Percentiles rank a stretch among this genome's conserved stretches.
phyloP scores from a whole-genome alignment of 768 basidiomycete species.

The Amanita pallidorosea region DNA sequence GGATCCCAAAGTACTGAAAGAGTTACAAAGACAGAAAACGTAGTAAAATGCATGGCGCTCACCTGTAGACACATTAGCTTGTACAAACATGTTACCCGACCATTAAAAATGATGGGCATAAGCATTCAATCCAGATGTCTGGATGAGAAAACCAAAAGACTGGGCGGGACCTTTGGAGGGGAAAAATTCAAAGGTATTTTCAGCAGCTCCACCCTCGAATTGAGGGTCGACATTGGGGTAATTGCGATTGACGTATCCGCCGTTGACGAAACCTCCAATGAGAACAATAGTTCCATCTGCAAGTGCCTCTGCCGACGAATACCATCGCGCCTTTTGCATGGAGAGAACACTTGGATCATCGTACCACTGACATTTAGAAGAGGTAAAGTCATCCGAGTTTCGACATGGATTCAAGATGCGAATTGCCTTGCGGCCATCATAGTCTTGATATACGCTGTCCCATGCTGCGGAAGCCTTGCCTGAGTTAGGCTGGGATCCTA shows the following conservation, averaged over 20 bases:
- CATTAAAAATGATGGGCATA: constrained; percentile 71
- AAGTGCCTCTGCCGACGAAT: constrained; percentile 63
- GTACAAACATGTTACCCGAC: constrained; percentile 73
- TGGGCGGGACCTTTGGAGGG: constrained; percentile 45
- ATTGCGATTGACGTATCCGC: constrained; percentile 74
- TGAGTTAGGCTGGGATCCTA: constrained; percentile 39
- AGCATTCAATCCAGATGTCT: constrained; percentile 68
- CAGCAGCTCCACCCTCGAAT: constrained; percentile 56
- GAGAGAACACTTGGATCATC: constrained; percentile 51
- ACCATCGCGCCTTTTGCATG: constrained; percentile 69
- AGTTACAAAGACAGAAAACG: constrained; percentile 7
- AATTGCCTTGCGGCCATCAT: constrained; percentile 73
- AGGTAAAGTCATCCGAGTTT: constrained; percentile 32
- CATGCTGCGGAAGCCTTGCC: constrained; percentile 36
- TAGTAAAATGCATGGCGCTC: constrained; percentile 15
- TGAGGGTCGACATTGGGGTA: constrained; percentile 56
- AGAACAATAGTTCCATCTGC: constrained; percentile 71
- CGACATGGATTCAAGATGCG: constrained; percentile 75
- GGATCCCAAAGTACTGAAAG: constrained; percentile 40
- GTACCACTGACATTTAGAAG: constrained; percentile 56
- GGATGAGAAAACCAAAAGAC: constrained; percentile 55
- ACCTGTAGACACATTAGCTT: constrained; percentile 76
- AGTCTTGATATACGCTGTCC: constrained; percentile 67
- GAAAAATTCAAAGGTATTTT: constrained; percentile 79
- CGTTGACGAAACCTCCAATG: constrained; percentile 72